Conservation (phyloP, 768 basidiomycete genomes). For the Phaeolepiota aurea region DNA sequence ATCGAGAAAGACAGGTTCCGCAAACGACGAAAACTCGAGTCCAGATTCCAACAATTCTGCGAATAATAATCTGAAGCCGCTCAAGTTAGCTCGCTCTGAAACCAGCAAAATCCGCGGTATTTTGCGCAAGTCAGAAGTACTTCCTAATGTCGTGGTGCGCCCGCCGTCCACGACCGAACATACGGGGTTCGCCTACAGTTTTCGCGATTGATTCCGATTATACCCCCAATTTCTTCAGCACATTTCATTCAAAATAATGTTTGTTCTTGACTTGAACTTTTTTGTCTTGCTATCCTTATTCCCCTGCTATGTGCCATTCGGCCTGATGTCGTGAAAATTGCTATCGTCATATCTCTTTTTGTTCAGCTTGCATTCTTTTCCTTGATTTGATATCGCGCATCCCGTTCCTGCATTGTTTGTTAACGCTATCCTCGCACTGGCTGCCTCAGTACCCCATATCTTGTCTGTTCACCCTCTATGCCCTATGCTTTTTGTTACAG, state of each 20-base stretch:
- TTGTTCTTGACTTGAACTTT: slow-evolving; percentile 6
- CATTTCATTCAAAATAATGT: slow-evolving; percentile 11
- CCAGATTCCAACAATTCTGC: slow-evolving; percentile 19
- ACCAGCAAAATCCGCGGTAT: slow-evolving; percentile 53
- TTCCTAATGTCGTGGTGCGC: slow-evolving; percentile 55
- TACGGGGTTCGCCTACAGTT: slow-evolving; percentile 33
- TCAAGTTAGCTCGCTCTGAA: slow-evolving; percentile 54
- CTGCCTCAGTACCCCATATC: too few relatives aligned
- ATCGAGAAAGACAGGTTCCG: slow-evolving; percentile 17
- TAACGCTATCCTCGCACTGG: too few relatives aligned
- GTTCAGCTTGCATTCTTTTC: background rate
- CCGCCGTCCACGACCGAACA: slow-evolving; percentile 48
- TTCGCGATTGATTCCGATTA: slow-evolving; percentile 25
- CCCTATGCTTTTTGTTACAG: background rate
- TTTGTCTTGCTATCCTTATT: slow-evolving; percentile 2
- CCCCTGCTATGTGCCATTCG: slow-evolving; percentile 1
- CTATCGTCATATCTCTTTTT: background rate
- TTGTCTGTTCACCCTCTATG: background rate
- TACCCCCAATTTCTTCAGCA: slow-evolving; percentile 7
- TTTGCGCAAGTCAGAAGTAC: slow-evolving; percentile 44
- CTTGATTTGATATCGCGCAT: slow-evolving; percentile 1
- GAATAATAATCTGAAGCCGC: slow-evolving; percentile 46
- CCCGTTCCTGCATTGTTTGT: too few relatives aligned
- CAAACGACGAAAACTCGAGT: slow-evolving; percentile 32
- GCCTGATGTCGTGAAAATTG: background rate